Evolutionary conservation across 192 early-diverging fungal genomes (phyloP).

Genomic region (Powellomyces hirtus): DNA sequence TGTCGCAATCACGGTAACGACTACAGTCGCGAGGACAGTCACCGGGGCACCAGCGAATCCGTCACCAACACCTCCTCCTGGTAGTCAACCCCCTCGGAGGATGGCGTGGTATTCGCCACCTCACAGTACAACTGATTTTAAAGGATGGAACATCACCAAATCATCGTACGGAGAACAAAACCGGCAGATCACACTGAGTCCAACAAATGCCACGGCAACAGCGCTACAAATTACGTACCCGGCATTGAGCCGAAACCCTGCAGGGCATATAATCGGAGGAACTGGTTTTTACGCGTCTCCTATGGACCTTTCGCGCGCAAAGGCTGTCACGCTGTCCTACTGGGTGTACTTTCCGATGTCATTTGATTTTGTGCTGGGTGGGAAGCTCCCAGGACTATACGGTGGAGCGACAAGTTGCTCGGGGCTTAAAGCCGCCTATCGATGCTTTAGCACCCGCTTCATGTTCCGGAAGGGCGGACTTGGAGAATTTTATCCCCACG

Average conservation of each 20-base stretch:
- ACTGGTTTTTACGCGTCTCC: slow-evolving; percentile 30
- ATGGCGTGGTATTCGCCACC: no score
- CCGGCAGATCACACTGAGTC: neutral
- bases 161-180: slow-evolving; percentile 8
- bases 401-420: slow-evolving; percentile 43
- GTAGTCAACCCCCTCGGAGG: no score
- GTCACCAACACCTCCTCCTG: no score
- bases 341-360: slow-evolving; percentile 41
- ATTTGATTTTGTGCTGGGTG: slow-evolving; percentile 57
- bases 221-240: slow-evolving; percentile 25
- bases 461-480: slow-evolving; percentile 48
- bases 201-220: neutral
- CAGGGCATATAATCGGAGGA: slow-evolving; percentile 18
- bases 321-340: slow-evolving; percentile 39
- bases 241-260: slow-evolving; percentile 18
- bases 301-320: slow-evolving; percentile 20
- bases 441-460: slow-evolving; percentile 59
- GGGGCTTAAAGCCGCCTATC: slow-evolving; percentile 48
- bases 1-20: no score
- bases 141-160: slow-evolving; percentile 9
- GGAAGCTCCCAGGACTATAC: slow-evolving; percentile 60
- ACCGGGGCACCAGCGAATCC: no score
- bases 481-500: slow-evolving; percentile 55
- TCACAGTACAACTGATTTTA: no score
- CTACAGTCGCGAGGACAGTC: no score